Evolutionary conservation across 192 early-diverging fungal species (phyloP).

Genomic region (Backusella mclennaniae): DNA sequence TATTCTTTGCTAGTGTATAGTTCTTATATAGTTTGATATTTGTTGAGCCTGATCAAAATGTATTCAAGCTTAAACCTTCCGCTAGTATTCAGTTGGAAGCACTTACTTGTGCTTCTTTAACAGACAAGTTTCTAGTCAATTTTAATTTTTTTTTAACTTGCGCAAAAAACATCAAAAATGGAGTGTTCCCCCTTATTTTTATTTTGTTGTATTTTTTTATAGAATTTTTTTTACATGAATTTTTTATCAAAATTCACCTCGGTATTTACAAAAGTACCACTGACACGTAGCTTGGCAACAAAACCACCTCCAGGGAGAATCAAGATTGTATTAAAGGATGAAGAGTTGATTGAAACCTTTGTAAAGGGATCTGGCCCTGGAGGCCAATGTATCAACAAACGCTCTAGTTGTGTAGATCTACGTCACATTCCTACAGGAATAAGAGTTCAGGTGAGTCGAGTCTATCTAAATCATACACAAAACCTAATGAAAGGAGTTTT

Average conservation of each 20-base stretch:
- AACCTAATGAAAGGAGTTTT: background rate
- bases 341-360: slow-evolving; percentile 73
- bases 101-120: no score
- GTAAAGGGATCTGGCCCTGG: slow-evolving; percentile 78
- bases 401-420: slow-evolving; percentile 71
- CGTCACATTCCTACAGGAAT: slow-evolving; percentile 71
- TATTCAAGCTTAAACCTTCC: background rate
- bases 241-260: background rate
- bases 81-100: background rate
- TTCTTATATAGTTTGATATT: background rate
- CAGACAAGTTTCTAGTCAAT: no score
- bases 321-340: slow-evolving; percentile 58
- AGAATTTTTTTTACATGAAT: background rate
- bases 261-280: background rate
- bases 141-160: background rate
- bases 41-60: background rate
- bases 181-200: background rate
- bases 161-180: background rate
- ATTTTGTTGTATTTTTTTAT: background rate
- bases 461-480: background rate
- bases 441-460: slow-evolving; percentile 44
- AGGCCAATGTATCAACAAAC: slow-evolving; percentile 81
- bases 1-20: background rate
- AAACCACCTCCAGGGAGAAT: slow-evolving; percentile 19
- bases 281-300: slow-evolving; percentile 5